Percentiles rank a stretch among this genome's conserved stretches.
Conservation (phyloP, 2,329 filamentous ascomycete species). For the Incumbomyces lentus region DNA sequence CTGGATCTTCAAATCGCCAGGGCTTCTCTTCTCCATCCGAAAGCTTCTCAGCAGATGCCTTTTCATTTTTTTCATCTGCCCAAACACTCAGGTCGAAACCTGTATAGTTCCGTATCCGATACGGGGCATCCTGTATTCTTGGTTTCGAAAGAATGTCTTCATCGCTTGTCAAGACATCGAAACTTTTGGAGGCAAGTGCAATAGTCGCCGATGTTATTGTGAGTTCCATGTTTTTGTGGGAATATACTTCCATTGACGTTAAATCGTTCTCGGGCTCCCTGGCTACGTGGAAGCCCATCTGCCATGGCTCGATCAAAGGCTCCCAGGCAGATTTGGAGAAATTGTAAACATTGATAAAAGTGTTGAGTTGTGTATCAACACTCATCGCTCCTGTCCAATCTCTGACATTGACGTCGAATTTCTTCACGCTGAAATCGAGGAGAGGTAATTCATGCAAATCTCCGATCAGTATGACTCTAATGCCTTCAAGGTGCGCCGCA, state of each 20-base stretch:
- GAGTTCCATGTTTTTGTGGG: conserved; percentile 81
- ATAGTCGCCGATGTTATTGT: conserved; percentile 91
- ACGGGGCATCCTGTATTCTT: conserved; percentile 80
- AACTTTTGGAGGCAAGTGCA: conserved; percentile 82
- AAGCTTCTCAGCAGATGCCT: conserved; percentile 59
- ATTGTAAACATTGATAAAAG: conserved; percentile 95
- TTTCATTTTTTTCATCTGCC: conserved; percentile 63
- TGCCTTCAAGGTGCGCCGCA: conserved; percentile 73
- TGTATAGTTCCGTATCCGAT: conserved; percentile 88
- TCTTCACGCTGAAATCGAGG: conserved; percentile 84
- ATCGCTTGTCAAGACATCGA: conserved; percentile 76
- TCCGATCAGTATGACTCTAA: conserved; percentile 87
- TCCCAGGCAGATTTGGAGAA: conserved; percentile 99
- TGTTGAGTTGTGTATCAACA: conserved; percentile 81
- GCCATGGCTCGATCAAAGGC: conserved; percentile 90
- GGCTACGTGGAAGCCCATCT: conserved; percentile 79
- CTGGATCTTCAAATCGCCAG: conserved; percentile 95
- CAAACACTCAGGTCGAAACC: conserved; percentile 82
- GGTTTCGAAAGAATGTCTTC: conserved; percentile 92
- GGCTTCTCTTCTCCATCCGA: conserved; percentile 82
- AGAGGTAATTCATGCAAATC: conserved; percentile 93
- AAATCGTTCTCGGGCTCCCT: conserved; percentile 65
- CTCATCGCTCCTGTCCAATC: conserved; percentile 87
- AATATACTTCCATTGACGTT: conserved; percentile 74
- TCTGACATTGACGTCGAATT: conserved; percentile 70